phyloP scores from a whole-genome alignment of 2,329 filamentous ascomycete species.

The Podosphaera xanthii region DNA sequence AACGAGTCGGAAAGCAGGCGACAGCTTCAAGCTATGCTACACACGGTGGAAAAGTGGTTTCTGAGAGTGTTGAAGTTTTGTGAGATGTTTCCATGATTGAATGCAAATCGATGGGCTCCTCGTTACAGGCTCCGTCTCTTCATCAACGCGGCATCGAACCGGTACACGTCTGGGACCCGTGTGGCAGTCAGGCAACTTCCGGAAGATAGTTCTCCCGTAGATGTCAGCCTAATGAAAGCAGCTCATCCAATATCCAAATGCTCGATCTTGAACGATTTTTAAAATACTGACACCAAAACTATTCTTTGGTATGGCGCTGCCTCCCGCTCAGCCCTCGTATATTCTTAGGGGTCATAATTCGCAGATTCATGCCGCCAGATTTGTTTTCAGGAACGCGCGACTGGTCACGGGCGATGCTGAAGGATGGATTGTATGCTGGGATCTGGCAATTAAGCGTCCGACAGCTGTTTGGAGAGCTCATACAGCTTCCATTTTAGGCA shows the following conservation, averaged over 20 bases:
- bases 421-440: slow-evolving; percentile 75
- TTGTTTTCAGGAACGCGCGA: slow-evolving; percentile 49
- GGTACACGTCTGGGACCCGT: neutral
- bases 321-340: slow-evolving; percentile 19
- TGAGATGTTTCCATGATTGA: too few relatives aligned
- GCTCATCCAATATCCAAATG: neutral
- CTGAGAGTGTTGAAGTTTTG: too few relatives aligned
- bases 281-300: neutral
- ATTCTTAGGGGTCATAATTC: slow-evolving; percentile 70
- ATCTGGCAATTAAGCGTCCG: slow-evolving; percentile 57
- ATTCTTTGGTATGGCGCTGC: slow-evolving; percentile 9
- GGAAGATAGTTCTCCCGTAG: neutral
- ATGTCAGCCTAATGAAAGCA: neutral
- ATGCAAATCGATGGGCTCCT: too few relatives aligned
- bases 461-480: slow-evolving; percentile 76
- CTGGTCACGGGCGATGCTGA: slow-evolving; percentile 76
- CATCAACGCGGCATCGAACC: too few relatives aligned
- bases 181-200: neutral
- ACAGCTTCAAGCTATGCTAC: too few relatives aligned
- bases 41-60: too few relatives aligned
- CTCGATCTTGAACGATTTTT: too few relatives aligned
- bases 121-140: too few relatives aligned
- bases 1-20: too few relatives aligned
- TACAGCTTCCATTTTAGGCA: slow-evolving; percentile 49
- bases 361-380: slow-evolving; percentile 54